Evolutionary conservation across 2,329 filamentous ascomycete genomes (phyloP).

Genomic region (Neofusicoccum parvum): DNA sequence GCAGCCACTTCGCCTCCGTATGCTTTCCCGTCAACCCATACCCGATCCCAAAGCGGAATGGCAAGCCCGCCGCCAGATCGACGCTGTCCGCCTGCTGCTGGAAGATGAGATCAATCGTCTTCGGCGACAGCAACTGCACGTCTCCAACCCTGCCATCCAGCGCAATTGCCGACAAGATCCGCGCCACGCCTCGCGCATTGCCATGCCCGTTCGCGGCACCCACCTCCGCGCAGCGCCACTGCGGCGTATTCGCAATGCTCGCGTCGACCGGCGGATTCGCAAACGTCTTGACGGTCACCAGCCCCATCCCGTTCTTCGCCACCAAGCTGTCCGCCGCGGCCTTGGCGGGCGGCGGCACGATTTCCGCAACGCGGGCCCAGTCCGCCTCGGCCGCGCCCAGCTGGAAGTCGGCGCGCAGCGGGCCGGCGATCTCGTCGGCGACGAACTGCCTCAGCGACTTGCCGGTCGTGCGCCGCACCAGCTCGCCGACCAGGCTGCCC

Average conservation of each 20-base stretch:
- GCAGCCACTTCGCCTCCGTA: not conserved
- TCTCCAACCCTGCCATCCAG: conserved; percentile 37
- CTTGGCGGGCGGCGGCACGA: not conserved
- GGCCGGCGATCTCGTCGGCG: conserved; percentile 1
- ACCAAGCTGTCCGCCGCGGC: not conserved
- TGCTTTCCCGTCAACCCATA: not conserved
- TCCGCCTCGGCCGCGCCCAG: conserved; percentile 1
- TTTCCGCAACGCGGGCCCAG: conserved; percentile 8
- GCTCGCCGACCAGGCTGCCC: conserved; percentile 4
- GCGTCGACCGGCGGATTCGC: not conserved
- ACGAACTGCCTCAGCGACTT: conserved; percentile 1
- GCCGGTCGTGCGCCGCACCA: not conserved
- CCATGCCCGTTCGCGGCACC: conserved; percentile 2
- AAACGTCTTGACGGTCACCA: not conserved
- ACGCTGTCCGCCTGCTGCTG: not conserved
- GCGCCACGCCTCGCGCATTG: conserved; percentile 48
- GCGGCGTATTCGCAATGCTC: not conserved
- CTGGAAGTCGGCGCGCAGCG: conserved; percentile 12
- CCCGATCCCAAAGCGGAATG: not conserved
- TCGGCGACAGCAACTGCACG: conserved; percentile 39
- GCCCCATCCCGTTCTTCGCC: too few species aligned
- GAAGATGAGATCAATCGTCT: not conserved
- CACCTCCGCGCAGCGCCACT: not conserved
- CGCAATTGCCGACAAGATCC: conserved; percentile 45
- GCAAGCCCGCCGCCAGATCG: not conserved